Base-by-base conservation (phyloP, 352 stramenopile species). In the Plasmopara muralis region DNA sequence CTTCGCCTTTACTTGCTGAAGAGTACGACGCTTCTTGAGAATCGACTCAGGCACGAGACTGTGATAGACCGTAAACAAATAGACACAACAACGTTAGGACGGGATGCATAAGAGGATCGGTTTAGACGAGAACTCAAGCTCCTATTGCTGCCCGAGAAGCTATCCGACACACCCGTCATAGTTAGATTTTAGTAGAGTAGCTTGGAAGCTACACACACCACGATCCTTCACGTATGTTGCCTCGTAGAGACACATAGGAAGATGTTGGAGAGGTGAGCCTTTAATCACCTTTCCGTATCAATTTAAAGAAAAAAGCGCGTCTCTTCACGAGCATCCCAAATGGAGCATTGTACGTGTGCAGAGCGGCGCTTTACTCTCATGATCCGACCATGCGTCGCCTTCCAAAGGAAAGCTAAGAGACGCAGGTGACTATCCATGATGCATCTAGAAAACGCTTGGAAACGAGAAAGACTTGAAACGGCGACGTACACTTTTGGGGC, bases 1-100 rank as follows among this genome's bases (percentile, higher is more conserved):
- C 73, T 95, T 93, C 62, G 78, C 82, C 78, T 93, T 93, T 52
- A 95, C 82, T 66, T 83, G 72, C 61, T 93, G 74, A 45, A 93
- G 66, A 61, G 82, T 93, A 64, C 84, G 84, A 70, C 83, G 82
- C 84, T 95, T 95, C 80, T 95, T 95, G 64, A 95, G 80, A 62
- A 95, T 83, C 47, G 84, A 93, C 68, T 95, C 84, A 45, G 84
- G 84, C 43, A 94, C 83, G 55, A 94, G 79, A 77, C 83, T 94
- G 63, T 53, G 55, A 31, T 6, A 55, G 15, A 33, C 18, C 7
- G 48, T 13, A 55, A 43, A 8, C 13, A 46, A 12, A 53, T 12
- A 57, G 52, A 66, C 25, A 72, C 37, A 66, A 35, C 53, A 56
- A 18, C 14, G 51, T 89, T 89, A 88, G 73, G 73, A 92, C 74